Percentiles rank a stretch among this genome's conserved stretches.
phyloP scores from a whole-genome alignment of 768 basidiomycete species.

The Lanmaoa pseudosensibilis region DNA sequence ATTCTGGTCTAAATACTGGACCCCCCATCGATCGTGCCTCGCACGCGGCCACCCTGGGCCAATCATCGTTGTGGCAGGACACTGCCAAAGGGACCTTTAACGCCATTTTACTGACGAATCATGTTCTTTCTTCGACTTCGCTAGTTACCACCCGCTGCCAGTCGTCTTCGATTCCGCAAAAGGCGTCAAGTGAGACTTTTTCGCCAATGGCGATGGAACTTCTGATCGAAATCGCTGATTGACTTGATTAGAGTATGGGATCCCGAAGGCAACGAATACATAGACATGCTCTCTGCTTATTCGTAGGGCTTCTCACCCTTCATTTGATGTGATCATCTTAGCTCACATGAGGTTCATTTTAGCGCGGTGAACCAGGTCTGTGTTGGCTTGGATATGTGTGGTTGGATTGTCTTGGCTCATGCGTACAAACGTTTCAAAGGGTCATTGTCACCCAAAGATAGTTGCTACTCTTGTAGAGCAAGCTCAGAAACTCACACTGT shows the following conservation, averaged over 20 bases:
- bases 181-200: constrained; percentile 80
- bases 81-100: constrained; percentile 10
- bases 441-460: constrained; percentile 91
- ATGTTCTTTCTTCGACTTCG: constrained; percentile 43
- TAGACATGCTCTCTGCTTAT: constrained; percentile 98
- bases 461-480: constrained; percentile 79
- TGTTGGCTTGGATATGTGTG: constrained; percentile 16
- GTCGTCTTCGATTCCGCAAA: constrained; percentile 89
- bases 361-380: constrained; percentile 87
- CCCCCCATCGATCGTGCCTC: constrained; percentile 14
- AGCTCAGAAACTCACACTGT: constrained; percentile 87
- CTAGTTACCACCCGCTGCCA: constrained; percentile 93
- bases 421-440: constrained; percentile 40
- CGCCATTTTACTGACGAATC: constrained; percentile 33
- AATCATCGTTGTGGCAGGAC: constrained; percentile 15
- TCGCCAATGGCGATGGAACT: constrained; percentile 21
- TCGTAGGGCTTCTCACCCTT: constrained; percentile 56
- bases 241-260: constrained; percentile 71
- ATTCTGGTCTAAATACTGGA: background rate
- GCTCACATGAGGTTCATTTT: constrained; percentile 7
- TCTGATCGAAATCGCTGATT: constrained; percentile 2
- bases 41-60: constrained; percentile 23
- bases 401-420: constrained; percentile 14
- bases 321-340: background rate
- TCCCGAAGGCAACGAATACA: constrained; percentile 92